Evolutionary conservation across 164 flowering plant genomes (phyloP).

Genomic region (Platanus orientalis): DNA sequence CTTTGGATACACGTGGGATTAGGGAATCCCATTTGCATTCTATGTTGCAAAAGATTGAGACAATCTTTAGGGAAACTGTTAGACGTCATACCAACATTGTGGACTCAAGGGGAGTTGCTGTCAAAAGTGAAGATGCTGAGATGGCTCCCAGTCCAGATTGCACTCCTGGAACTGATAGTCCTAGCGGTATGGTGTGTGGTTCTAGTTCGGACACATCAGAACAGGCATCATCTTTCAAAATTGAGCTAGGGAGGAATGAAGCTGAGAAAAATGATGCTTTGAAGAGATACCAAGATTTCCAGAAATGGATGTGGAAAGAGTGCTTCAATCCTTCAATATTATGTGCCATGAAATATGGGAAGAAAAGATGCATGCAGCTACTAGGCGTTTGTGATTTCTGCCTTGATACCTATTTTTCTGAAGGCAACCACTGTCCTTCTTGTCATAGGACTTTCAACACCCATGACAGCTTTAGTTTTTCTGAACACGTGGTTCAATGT

Average conservation of each 20-base stretch:
- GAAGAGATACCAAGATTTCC: conserved; percentile 56
- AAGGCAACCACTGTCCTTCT: conserved; percentile 52
- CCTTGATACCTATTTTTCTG: conserved; percentile 31
- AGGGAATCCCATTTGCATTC: conserved; percentile 77
- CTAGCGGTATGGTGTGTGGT: conserved; percentile 37
- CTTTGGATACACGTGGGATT: conserved; percentile 78
- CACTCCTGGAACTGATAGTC: conserved; percentile 37
- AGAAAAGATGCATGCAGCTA: conserved; percentile 46
- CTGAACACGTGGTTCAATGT: conserved; percentile 49
- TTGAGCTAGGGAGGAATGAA: conserved; percentile 55
- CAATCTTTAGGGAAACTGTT: conserved; percentile 50
- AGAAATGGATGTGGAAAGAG: conserved; percentile 83
- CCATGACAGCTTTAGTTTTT: conserved; percentile 21
- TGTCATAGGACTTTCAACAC: conserved; percentile 44
- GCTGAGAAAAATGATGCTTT: conserved; percentile 42
- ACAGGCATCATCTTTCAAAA: conserved; percentile 47
- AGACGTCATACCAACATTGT: conserved; percentile 10
- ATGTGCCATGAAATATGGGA: conserved; percentile 63
- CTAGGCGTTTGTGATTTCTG: conserved; percentile 52
- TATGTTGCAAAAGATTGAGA: conserved; percentile 67
- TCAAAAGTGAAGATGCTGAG: conserved; percentile 31
- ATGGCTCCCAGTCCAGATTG: conserved; percentile 26
- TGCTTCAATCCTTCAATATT: conserved; percentile 45
- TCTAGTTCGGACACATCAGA: conserved; percentile 35
- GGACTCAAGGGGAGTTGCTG: conserved; percentile 11